Evolutionary conservation across 257 asterid species (phyloP).

Genomic region (Verbena officinalis): DNA sequence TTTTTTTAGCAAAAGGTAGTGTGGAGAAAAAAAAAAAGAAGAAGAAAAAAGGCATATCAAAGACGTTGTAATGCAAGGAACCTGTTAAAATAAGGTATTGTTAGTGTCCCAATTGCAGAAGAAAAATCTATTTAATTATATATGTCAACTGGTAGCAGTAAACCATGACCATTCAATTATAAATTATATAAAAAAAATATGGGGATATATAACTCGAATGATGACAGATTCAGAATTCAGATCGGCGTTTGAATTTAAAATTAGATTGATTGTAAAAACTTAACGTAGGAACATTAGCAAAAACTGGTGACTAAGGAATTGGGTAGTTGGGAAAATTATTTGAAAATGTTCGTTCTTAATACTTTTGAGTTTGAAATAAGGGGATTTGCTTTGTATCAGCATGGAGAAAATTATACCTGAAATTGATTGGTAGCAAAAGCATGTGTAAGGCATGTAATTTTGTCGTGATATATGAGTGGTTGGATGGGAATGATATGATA

Average conservation of each 20-base stretch:
- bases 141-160: slow-evolving; percentile 31
- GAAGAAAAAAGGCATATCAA: neutral
- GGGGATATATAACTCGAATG: too few relatives aligned
- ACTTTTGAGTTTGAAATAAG: neutral
- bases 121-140: neutral
- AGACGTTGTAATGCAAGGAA: slow-evolving; percentile 18
- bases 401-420: too few relatives aligned
- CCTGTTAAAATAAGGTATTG: neutral
- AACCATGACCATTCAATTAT: slow-evolving; percentile 17
- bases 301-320: slow-evolving; percentile 4
- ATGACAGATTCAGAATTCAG: too few relatives aligned
- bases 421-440: neutral
- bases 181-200: too few relatives aligned
- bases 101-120: neutral
- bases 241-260: slow-evolving; percentile 27
- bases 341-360: neutral
- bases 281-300: neutral
- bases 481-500: neutral
- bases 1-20: slow-evolving; percentile 5
- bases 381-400: too few relatives aligned
- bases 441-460: neutral
- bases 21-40: too few relatives aligned
- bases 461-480: neutral
- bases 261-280: neutral
- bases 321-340: slow-evolving; percentile 21